A percentile compares a stretch with the other conserved stretches of the same genome.
phyloP scores from a whole-genome alignment of 176 grass and related monocot genomes.

The Aegilops speltoides region DNA sequence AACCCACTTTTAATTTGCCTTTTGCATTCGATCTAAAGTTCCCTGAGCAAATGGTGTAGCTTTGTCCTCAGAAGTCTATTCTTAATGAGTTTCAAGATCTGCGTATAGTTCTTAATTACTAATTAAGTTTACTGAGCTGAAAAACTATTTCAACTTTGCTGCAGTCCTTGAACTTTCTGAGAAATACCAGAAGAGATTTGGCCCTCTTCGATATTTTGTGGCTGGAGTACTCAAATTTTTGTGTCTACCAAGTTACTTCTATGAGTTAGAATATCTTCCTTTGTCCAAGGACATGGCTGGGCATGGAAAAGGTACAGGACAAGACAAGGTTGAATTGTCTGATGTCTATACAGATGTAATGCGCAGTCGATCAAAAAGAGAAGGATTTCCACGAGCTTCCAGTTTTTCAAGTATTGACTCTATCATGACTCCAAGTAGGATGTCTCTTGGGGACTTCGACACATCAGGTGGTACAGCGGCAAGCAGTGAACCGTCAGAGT shows the following conservation, averaged over 20 bases:
- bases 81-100: constrained; percentile 6
- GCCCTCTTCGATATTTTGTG: constrained; percentile 92
- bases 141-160: constrained; percentile 31
- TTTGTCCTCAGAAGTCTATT: constrained; percentile 6
- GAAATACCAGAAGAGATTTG: constrained; percentile 94
- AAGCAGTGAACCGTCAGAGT: constrained; percentile 83
- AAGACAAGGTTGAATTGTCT: constrained; percentile 35
- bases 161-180: constrained; percentile 95
- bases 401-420: constrained; percentile 99
- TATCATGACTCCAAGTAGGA: constrained; percentile 82
- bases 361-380: constrained; percentile 67
- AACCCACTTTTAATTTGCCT: constrained; percentile 2
- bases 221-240: constrained; percentile 93
- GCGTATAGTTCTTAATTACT: background rate
- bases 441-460: constrained; percentile 60
- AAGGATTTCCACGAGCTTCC: constrained; percentile 75
- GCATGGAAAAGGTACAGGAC: constrained; percentile 54
- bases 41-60: background rate
- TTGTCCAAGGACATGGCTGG: constrained; percentile 38
- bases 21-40: background rate
- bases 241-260: constrained; percentile 90
- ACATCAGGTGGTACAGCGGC: constrained; percentile 60
- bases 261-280: constrained; percentile 96
- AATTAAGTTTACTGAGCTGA: constrained; percentile 24
- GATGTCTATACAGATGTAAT: constrained; percentile 68